Conservation (phyloP, 1,284 basidiomycete genomes). For the Caloboletus firmus region DNA sequence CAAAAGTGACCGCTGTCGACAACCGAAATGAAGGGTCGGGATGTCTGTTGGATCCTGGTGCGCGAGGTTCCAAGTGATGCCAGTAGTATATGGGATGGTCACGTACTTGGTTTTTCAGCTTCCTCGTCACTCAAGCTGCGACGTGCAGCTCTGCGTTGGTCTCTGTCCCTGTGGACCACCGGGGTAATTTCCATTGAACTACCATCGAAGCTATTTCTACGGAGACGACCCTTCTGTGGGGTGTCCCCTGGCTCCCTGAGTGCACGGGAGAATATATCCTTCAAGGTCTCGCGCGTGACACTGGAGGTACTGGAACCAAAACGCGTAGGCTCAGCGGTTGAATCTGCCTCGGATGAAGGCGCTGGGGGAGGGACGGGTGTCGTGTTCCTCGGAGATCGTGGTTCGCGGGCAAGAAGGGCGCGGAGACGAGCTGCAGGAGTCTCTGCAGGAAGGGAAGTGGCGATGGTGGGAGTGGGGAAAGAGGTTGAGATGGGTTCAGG, state of each 20-base stretch:
- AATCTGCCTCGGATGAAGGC: slow-evolving; percentile 56
- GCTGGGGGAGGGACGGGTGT: slow-evolving; percentile 35
- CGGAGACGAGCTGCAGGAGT: slow-evolving; percentile 56
- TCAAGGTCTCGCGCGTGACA: slow-evolving; percentile 56
- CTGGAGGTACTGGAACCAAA: slow-evolving; percentile 46
- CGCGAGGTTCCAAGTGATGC: slow-evolving; percentile 5
- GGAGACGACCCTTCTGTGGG: slow-evolving; percentile 46
- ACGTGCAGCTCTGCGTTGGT: slow-evolving; percentile 50
- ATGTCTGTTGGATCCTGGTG: slow-evolving; percentile 33
- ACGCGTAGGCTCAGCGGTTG: slow-evolving; percentile 53
- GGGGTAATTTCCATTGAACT: slow-evolving; percentile 63
- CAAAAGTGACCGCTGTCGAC: slow-evolving; percentile 49
- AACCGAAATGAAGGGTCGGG: slow-evolving; percentile 41
- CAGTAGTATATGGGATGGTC: slow-evolving; percentile 5
- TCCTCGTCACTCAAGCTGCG: slow-evolving; percentile 71
- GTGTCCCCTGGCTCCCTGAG: slow-evolving; percentile 62
- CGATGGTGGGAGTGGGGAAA: slow-evolving; percentile 6
- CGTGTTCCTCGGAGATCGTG: slow-evolving; percentile 39
- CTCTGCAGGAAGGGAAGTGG: slow-evolving; percentile 35
- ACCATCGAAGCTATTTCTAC: slow-evolving; percentile 56
- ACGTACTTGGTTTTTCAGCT: slow-evolving; percentile 56
- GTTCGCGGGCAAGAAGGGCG: slow-evolving; percentile 47
- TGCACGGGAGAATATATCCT: slow-evolving; percentile 61
- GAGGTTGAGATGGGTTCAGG: slow-evolving; percentile 18
- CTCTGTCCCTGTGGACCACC: slow-evolving; percentile 43